phyloP scores from a whole-genome alignment of 805 yeast species.

The Cyberlindnera meyerae region DNA sequence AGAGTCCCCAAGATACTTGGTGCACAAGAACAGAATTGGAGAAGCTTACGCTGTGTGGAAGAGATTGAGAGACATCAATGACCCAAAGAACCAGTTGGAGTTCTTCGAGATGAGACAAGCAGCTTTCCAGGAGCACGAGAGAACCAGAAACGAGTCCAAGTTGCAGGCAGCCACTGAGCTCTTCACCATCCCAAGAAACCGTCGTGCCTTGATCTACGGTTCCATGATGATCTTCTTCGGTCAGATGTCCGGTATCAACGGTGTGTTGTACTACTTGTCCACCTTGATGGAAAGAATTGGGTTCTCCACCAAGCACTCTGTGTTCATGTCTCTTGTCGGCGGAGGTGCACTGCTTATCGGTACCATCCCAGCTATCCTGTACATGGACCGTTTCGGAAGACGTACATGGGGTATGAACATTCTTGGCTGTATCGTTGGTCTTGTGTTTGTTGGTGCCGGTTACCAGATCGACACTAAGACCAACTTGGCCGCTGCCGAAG shows the following conservation, averaged over 20 bases:
- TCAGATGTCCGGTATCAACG: constrained; percentile 66
- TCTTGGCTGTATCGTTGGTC: constrained; percentile 55
- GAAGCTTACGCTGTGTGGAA: constrained; percentile 54
- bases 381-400: constrained; percentile 54
- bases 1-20: constrained; percentile 56
- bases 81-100: constrained; percentile 42
- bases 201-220: constrained; percentile 57
- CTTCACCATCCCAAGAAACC: constrained; percentile 49
- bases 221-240: constrained; percentile 54
- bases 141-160: constrained; percentile 31
- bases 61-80: constrained; percentile 45
- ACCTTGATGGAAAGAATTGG: constrained; percentile 53
- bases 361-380: constrained; percentile 60
- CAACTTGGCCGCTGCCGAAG: constrained; percentile 45
- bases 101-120: constrained; percentile 54
- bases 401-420: constrained; percentile 56
- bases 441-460: constrained; percentile 56
- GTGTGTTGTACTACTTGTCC: constrained; percentile 61
- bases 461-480: constrained; percentile 38
- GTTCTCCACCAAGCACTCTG: constrained; percentile 45
- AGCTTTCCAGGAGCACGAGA: constrained; percentile 42
- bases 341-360: constrained; percentile 61
- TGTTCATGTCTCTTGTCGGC: constrained; percentile 65
- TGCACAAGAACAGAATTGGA: constrained; percentile 45
- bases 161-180: constrained; percentile 45